phyloP scores from a whole-genome alignment of 2,329 filamentous ascomycete species.

The Graphilbum sp. region DNA sequence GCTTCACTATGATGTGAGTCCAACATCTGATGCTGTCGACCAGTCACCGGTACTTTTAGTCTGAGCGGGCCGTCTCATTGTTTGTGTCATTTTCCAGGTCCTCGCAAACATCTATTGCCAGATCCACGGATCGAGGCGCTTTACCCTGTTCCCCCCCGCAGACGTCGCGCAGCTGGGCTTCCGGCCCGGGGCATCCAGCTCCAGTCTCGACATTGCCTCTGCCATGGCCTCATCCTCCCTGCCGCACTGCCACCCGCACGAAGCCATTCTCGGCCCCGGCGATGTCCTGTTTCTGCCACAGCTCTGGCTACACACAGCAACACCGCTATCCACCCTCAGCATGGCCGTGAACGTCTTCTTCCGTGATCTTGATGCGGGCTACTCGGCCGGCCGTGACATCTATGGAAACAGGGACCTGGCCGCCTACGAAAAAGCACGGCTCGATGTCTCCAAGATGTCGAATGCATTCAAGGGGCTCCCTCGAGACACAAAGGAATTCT shows the following conservation, averaged over 20 bases:
- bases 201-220: conserved; percentile 55
- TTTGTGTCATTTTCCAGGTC: too few relatives aligned
- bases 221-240: conserved; percentile 23
- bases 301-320: conserved; percentile 68
- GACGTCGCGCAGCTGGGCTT: conserved; percentile 58
- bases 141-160: conserved; percentile 62
- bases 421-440: conserved; percentile 66
- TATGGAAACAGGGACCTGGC: conserved; percentile 79
- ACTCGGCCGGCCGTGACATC: conserved; percentile 62
- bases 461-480: conserved; percentile 50
- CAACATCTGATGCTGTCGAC: too few relatives aligned
- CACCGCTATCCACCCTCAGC: conserved; percentile 40
- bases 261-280: conserved; percentile 49
- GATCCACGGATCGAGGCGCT: conserved; percentile 53
- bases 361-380: conserved; percentile 48
- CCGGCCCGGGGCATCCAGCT: conserved; percentile 64
- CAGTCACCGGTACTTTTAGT: too few relatives aligned
- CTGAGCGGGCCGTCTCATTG: too few relatives aligned
- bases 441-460: conserved; percentile 51
- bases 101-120: conserved; percentile 82
- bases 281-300: conserved; percentile 70
- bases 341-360: conserved; percentile 88
- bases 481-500: conserved; percentile 53
- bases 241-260: conserved; percentile 41
- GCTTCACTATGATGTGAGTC: conserved; percentile 67